A percentile compares a stretch with the other conserved stretches of the same genome.
phyloP scores from a whole-genome alignment of 257 asterid genomes.

The Parsonsia alboflavescens region DNA sequence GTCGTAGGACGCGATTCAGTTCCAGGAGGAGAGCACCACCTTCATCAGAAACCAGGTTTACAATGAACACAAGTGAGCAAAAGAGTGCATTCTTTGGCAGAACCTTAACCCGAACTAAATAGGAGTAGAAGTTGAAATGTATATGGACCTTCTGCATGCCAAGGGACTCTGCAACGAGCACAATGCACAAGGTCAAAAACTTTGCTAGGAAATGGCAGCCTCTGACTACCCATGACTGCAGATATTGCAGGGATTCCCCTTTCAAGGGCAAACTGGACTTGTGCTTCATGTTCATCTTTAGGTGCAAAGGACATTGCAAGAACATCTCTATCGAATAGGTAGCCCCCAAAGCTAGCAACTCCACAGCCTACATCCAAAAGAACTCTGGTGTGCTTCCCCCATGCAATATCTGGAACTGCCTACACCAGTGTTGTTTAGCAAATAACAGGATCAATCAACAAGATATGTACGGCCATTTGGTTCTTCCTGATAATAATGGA shows the following conservation, averaged over 20 bases:
- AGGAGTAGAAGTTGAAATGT: background rate
- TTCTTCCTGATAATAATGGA: background rate
- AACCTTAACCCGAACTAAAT: background rate
- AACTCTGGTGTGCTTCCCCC: conserved; percentile 81
- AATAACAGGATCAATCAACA: conserved; percentile 7
- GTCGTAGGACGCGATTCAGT: conserved; percentile 74
- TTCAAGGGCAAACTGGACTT: conserved; percentile 83
- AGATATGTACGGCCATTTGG: background rate
- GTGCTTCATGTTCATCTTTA: conserved; percentile 91
- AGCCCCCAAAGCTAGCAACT: conserved; percentile 89
- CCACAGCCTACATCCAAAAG: conserved; percentile 85
- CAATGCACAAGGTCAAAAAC: conserved; percentile 85
- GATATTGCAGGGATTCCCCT: conserved; percentile 93
- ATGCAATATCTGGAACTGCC: conserved; percentile 79
- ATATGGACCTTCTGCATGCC: conserved; percentile 73
- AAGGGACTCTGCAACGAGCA: conserved; percentile 94
- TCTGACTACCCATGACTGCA: conserved; percentile 86
- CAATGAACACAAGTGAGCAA: conserved; percentile 7
- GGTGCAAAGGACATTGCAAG: conserved; percentile 82
- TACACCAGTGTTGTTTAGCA: conserved; percentile 23
- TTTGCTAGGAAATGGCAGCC: conserved; percentile 77
- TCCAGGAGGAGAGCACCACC: conserved; percentile 87
- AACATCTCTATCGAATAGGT: conserved; percentile 76
- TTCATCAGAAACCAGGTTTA: conserved; percentile 30
- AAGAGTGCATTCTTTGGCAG: background rate